Percentiles rank a stretch among this genome's conserved stretches.
Evolutionary conservation across 306 rosid species (phyloP).

Genomic region (Alnus glutinosa): DNA sequence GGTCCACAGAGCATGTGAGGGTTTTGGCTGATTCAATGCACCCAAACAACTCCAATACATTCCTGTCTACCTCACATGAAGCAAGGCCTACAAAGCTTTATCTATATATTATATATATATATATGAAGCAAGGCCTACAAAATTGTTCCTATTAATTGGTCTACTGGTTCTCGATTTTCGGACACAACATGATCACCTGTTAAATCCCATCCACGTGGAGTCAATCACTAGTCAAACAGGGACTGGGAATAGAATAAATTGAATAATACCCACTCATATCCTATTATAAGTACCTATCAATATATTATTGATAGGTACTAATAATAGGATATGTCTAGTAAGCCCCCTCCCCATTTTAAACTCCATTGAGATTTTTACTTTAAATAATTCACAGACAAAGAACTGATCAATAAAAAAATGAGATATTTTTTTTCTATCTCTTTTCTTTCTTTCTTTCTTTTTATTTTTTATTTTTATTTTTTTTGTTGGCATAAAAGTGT

Average conservation of each 20-base stretch:
- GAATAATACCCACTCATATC: no score
- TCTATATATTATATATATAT: no score
- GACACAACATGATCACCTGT: background rate
- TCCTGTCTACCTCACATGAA: conserved; percentile 38
- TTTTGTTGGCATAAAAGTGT: no score
- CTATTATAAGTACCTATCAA: background rate
- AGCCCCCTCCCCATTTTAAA: background rate
- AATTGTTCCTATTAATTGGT: background rate
- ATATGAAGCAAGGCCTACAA: conserved; percentile 42
- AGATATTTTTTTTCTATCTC: no score
- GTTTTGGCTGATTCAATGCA: conserved; percentile 22
- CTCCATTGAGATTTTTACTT: background rate
- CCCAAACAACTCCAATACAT: conserved; percentile 28
- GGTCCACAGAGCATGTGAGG: conserved; percentile 34
- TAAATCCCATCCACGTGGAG: background rate
- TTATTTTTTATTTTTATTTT: no score
- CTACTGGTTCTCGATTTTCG: conserved; percentile 12
- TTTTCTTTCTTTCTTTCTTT: no score
- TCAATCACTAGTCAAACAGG: background rate
- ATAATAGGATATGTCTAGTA: no score
- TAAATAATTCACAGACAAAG: no score
- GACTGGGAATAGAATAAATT: background rate
- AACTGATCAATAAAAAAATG: no score
- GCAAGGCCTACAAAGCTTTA: conserved; percentile 38
- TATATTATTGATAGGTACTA: no score